phyloP scores from a whole-genome alignment of 1,139 yeast genomes.

The Pichia cactophila region DNA sequence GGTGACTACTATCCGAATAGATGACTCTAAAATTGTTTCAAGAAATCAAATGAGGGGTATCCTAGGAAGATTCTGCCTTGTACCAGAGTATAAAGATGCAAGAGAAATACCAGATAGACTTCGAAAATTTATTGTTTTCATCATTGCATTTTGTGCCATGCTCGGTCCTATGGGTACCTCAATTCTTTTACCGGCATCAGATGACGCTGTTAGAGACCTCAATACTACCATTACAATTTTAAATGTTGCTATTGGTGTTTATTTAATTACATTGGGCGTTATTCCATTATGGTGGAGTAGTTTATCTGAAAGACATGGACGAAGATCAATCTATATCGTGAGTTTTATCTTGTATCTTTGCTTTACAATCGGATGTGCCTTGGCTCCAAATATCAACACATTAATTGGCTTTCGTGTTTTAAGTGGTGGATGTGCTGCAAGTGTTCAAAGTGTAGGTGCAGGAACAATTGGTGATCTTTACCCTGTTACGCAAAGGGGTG shows the following conservation, averaged over 20 bases:
- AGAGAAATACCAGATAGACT: constrained; percentile 45
- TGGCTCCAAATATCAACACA: constrained; percentile 52
- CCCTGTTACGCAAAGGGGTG: constrained; percentile 61
- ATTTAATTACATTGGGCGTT: constrained; percentile 63
- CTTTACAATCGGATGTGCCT: constrained; percentile 67
- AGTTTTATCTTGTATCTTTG: constrained; percentile 58
- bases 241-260: constrained; percentile 75
- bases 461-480: constrained; percentile 78
- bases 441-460: constrained; percentile 87
- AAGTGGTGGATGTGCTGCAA: constrained; percentile 76
- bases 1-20: constrained; percentile 20
- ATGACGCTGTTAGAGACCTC: constrained; percentile 47
- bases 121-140: constrained; percentile 50
- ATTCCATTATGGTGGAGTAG: constrained; percentile 91
- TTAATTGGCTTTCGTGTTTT: constrained; percentile 64
- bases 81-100: constrained; percentile 73
- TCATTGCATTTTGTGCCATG: constrained; percentile 68
- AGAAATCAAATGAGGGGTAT: constrained; percentile 45
- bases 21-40: constrained; percentile 32
- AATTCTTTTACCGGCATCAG: constrained; percentile 72
- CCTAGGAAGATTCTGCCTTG: constrained; percentile 41
- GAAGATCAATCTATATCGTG: constrained; percentile 63
- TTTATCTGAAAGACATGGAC: constrained; percentile 65
- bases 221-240: constrained; percentile 53
- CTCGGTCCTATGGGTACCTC: constrained; percentile 93